These are phyloP conservation scores for Sugiyamaella sp. DNA, from an alignment of 1,139 yeast species.

Conservation along the genomic window DNA sequence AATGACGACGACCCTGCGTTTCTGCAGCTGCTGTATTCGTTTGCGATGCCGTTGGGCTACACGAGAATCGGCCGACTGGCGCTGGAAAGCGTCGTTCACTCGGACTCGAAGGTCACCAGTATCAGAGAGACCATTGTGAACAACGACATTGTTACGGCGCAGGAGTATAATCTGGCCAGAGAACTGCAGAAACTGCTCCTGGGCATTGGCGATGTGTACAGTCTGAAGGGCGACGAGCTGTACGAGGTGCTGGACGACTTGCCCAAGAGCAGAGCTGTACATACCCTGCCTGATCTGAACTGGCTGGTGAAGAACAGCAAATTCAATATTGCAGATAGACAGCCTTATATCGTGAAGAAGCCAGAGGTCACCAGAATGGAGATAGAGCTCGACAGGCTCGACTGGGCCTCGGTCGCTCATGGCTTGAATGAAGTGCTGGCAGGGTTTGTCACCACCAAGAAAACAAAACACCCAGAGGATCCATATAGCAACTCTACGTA, in stretches of 20 bases:
- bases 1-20: conserved; percentile 41
- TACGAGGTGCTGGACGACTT: conserved; percentile 23
- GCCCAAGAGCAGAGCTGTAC: background rate
- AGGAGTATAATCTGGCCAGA: conserved; percentile 30
- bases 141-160: conserved; percentile 32
- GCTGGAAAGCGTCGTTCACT: conserved; percentile 59
- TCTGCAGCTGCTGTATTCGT: conserved; percentile 33
- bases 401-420: conserved; percentile 35
- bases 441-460: conserved; percentile 27
- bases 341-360: conserved; percentile 16
- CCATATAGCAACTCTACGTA: conserved; percentile 29
- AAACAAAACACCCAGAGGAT: conserved; percentile 33
- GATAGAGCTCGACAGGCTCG: conserved; percentile 32
- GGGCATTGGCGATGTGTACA: conserved; percentile 34
- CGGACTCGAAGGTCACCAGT: conserved; percentile 36
- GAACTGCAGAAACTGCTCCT: conserved; percentile 34
- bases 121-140: conserved; percentile 31
- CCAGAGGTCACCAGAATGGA: conserved; percentile 24
- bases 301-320: conserved; percentile 28
- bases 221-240: conserved; percentile 25
- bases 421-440: conserved; percentile 33
- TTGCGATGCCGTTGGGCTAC: conserved; percentile 38
- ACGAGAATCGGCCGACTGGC: conserved; percentile 60
- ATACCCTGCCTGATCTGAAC: conserved; percentile 21
- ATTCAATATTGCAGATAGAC: conserved; percentile 24